Evolutionary conservation across 257 asterid species (phyloP), one percentile per base, ranked within the genome.

Genomic region (Solanum phureja): DNA sequence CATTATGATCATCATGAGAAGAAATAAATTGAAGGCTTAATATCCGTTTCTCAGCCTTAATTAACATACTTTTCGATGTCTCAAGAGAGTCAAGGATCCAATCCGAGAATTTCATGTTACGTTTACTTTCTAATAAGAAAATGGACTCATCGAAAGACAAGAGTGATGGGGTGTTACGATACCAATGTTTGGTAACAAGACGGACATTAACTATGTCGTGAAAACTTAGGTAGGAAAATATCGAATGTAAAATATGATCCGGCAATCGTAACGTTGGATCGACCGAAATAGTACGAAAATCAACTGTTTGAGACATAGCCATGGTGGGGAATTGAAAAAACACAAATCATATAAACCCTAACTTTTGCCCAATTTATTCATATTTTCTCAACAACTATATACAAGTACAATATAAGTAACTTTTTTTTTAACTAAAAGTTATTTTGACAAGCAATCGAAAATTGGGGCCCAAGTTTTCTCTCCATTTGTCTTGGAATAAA

Each of bases 1-100:
- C 0, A 52, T 52, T 56, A 0, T 49, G 58, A 56, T 18, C 64
- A 18, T 0, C n/a, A 2, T 56, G 0, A 1, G 4, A 19, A 56
- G 64, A 18, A 7, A 7, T 18, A 56, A 56, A 56, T 56, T 2
- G 64, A 56, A 56, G 1, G 19, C 64, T 18, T 56, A 56, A 7
- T 18, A 56, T 18, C 4, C 10, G 64, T 56, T 56, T 56, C 64
- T 56, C 64, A 18, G 4, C 64, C 64, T 56, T 6, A 19, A 56
- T 56, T 56, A 16, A 56, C 64, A 56, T 56, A 56, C 64, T 18
- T 56, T 56, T 56, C 4, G n/a, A 56, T 56, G n/a, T 56, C 64
- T 56, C 1, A 56, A 18, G n/a, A 19, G 64, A 56, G n/a, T 18
- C 10, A 56, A 56, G n/a, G 10, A 56, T 56, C 64, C 64, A 56